Conservation (phyloP, 2,329 filamentous ascomycete species). For the Alternaria gaisen region DNA sequence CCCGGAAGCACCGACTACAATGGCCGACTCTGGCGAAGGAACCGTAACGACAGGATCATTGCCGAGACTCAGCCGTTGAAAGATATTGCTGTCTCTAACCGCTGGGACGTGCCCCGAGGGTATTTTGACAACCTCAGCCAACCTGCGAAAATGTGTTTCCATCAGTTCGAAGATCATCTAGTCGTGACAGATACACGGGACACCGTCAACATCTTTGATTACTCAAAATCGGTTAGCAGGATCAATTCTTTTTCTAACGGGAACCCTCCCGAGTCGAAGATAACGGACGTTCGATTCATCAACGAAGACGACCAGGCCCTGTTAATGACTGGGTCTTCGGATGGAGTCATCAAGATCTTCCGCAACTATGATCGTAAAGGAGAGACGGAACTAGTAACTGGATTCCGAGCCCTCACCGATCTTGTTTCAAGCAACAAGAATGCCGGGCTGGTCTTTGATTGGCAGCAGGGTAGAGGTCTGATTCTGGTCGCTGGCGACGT, state of each 20-base stretch:
- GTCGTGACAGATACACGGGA: slow-evolving; percentile 94
- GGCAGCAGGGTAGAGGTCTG: slow-evolving; percentile 97
- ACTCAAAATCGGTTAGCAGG: slow-evolving; percentile 65
- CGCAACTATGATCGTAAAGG: slow-evolving; percentile 84
- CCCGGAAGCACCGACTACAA: slow-evolving; percentile 97
- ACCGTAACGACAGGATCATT: slow-evolving; percentile 91
- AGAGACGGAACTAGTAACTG: slow-evolving; percentile 83
- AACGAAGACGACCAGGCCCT: slow-evolving; percentile 98
- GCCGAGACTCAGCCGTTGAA: slow-evolving; percentile 94
- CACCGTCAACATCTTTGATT: slow-evolving; percentile 90
- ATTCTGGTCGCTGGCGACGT: slow-evolving; percentile 96
- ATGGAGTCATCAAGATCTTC: slow-evolving; percentile 93
- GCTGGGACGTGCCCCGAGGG: slow-evolving; percentile 84
- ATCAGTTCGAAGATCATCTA: slow-evolving; percentile 96
- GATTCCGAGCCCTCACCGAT: slow-evolving; percentile 91
- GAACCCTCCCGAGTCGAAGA: slow-evolving; percentile 88
- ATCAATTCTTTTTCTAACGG: slow-evolving; percentile 91
- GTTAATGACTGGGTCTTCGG: slow-evolving; percentile 92
- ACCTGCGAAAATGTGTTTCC: slow-evolving; percentile 91
- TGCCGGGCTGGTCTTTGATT: slow-evolving; percentile 95
- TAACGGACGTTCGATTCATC: slow-evolving; percentile 96
- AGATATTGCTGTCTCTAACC: slow-evolving; percentile 81
- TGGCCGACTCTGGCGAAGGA: slow-evolving; percentile 88
- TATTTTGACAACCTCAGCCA: slow-evolving; percentile 91
- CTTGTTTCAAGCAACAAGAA: slow-evolving; percentile 94